These are phyloP conservation scores for Myriosclerotinia scirpicola DNA, from an alignment of 2,329 filamentous ascomycete species.

Conservation along the genomic window DNA sequence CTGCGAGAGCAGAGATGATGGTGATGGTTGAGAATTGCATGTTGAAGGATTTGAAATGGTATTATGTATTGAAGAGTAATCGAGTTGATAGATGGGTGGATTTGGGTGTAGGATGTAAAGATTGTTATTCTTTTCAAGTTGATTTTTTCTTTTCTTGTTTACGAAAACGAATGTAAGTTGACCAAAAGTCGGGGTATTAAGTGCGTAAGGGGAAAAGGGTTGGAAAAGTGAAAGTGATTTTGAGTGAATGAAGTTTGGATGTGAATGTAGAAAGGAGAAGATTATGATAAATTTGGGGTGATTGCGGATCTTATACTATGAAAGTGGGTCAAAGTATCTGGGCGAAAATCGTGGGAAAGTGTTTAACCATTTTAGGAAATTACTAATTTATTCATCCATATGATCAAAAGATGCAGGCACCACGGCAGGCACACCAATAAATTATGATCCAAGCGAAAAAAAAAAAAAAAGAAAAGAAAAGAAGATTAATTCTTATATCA, in stretches of 20 bases:
- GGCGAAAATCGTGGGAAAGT: no score
- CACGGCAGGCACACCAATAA: no score
- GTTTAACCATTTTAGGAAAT: no score
- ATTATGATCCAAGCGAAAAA: neutral
- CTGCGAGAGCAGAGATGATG: constrained; percentile 40
- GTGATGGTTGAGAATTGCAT: constrained; percentile 44
- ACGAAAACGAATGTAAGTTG: constrained; percentile 19
- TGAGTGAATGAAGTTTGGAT: constrained; percentile 2
- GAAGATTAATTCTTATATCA: no score
- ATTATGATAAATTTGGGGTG: neutral
- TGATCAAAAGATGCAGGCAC: neutral
- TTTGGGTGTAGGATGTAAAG: constrained; percentile 24
- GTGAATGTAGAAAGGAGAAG: neutral
- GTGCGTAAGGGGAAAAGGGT: no score
- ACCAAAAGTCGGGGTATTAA: constrained; percentile 7
- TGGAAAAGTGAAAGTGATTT: neutral
- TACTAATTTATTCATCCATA: no score
- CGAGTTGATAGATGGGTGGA: constrained; percentile 19
- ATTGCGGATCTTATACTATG: constrained; percentile 15
- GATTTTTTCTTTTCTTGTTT: neutral
- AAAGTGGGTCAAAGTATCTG: constrained; percentile 8
- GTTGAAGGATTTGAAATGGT: constrained; percentile 39
- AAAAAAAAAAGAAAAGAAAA: no score
- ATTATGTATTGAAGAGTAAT: constrained; percentile 26
- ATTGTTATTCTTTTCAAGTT: neutral